Percentiles rank a stretch among this genome's conserved stretches.
phyloP scores from a whole-genome alignment of 345 rosid genomes.

The Mercurialis annua region DNA sequence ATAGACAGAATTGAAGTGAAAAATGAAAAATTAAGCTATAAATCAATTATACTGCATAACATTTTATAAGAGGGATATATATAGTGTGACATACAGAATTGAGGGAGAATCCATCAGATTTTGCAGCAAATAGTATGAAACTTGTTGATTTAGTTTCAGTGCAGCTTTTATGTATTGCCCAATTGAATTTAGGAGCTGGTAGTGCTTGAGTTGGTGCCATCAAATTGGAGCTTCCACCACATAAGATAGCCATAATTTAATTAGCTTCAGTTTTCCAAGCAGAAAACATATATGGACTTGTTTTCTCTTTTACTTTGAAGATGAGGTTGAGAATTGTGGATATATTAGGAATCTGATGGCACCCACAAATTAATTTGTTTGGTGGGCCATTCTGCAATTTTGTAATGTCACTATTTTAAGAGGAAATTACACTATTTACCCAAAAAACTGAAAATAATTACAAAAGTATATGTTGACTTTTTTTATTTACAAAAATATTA shows the following conservation, averaged over 20 bases:
- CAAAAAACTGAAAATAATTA: too few relatives aligned
- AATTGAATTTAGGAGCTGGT: background rate
- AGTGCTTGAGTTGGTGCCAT: background rate
- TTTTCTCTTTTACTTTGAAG: too few relatives aligned
- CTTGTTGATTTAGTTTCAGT: conserved; percentile 10
- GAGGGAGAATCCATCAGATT: conserved; percentile 45
- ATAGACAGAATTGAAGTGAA: too few relatives aligned
- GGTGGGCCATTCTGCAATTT: background rate
- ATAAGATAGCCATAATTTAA: background rate
- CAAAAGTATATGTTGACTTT: too few relatives aligned
- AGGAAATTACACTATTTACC: too few relatives aligned
- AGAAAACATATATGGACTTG: too few relatives aligned
- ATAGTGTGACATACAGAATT: conserved; percentile 56
- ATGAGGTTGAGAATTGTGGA: too few relatives aligned
- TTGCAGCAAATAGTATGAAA: conserved; percentile 36
- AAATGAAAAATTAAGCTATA: too few relatives aligned
- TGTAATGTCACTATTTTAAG: background rate
- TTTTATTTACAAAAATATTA: too few relatives aligned
- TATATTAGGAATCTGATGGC: too few relatives aligned
- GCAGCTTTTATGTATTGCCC: background rate
- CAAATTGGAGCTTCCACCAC: background rate
- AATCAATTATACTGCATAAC: too few relatives aligned
- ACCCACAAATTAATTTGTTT: background rate
- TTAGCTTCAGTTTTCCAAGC: background rate
- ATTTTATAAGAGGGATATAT: too few relatives aligned